Base-by-base conservation (phyloP, 371 early-diverging fungal species). In the Mucor racemosus region DNA sequence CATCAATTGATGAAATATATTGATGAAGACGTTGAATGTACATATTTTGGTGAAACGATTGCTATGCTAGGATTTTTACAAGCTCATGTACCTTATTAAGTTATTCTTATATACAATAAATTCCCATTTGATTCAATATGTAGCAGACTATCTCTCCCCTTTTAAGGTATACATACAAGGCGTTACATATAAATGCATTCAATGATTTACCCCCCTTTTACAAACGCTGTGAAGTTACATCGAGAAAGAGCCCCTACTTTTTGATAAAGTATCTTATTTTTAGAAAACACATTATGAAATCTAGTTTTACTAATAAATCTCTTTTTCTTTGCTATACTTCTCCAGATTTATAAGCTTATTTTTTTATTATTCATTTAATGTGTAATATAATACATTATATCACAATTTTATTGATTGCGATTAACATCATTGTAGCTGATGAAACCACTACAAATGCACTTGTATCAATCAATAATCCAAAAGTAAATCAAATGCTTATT, bases 11-110 rank as follows among this genome's bases (percentile, higher is more conserved):
- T 86, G 86, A 79, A 80, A 17, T 71, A 76, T 0, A 75, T 84
- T 65, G 81, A 62, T 21, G 21, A 62, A 39, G 40, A 62, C 14
- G 26, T 38, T 31, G 39, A 80, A n/a, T 75, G 73, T n/a, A 84
- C 82, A 5, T 88, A 87, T 56, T 88, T 84, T 74, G 86, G 89
- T 5, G 87, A 88, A 69, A 76, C 80, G 5, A 87, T 88, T 38
- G 85, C 82, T 40, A 69, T 87, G 74, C 69, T 87, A n/a, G 79
- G 84, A 68, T 69, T 86, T 14, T 53, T 87, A 39, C 78, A 82
- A 67, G 82, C 86, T 7, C 63, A 73, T 40, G 81, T 81, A 17
- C 76, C 78, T 26, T 79, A 72, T 50, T 76, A 67, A 26, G 4
- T 5, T 9, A 26, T 3, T 26, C 3, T 26, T 3, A 26, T 15